A percentile compares a stretch with the other conserved stretches of the same genome.
Evolutionary conservation across 208 protist species (phyloP).

Genomic region (Leptomonas seymouri): DNA sequence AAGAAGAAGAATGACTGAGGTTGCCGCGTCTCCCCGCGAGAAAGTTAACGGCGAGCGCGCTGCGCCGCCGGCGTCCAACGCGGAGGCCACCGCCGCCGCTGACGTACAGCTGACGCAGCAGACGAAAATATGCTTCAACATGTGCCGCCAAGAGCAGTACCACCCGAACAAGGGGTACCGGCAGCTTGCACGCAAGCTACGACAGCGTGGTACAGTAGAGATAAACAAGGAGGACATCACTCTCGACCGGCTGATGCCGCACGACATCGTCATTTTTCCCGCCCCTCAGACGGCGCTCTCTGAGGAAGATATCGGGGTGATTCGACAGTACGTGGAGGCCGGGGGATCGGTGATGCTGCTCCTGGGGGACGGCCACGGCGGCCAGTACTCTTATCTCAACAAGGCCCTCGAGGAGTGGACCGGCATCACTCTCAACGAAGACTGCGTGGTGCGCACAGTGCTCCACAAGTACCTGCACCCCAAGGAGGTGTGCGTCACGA

Average conservation of each 20-base stretch:
- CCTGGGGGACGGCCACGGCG: slow-evolving; percentile 93
- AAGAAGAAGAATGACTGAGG: slow-evolving; percentile 24
- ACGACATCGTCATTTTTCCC: slow-evolving; percentile 84
- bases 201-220: slow-evolving; percentile 73
- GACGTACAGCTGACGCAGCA: slow-evolving; percentile 7
- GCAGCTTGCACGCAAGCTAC: slow-evolving; percentile 79
- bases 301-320: slow-evolving; percentile 71
- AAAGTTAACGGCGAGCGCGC: slow-evolving; percentile 2
- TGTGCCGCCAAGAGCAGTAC: slow-evolving; percentile 88
- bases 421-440: slow-evolving; percentile 93
- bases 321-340: slow-evolving; percentile 85
- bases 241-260: slow-evolving; percentile 65
- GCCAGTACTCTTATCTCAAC: slow-evolving; percentile 83
- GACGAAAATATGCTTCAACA: slow-evolving; percentile 89
- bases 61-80: background rate
- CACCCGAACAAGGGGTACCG: slow-evolving; percentile 92
- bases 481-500: slow-evolving; percentile 94
- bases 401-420: slow-evolving; percentile 85
- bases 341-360: slow-evolving; percentile 94
- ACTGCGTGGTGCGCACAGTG: slow-evolving; percentile 94
- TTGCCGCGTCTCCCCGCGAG: slow-evolving; percentile 9
- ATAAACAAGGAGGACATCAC: slow-evolving; percentile 92
- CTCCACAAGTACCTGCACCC: slow-evolving; percentile 97
- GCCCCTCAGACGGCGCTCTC: slow-evolving; percentile 78
- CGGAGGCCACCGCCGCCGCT: slow-evolving; percentile 19